Evolutionary conservation across 2,329 filamentous ascomycete species (phyloP).

Genomic region (Apiospora kogelbergensis): DNA sequence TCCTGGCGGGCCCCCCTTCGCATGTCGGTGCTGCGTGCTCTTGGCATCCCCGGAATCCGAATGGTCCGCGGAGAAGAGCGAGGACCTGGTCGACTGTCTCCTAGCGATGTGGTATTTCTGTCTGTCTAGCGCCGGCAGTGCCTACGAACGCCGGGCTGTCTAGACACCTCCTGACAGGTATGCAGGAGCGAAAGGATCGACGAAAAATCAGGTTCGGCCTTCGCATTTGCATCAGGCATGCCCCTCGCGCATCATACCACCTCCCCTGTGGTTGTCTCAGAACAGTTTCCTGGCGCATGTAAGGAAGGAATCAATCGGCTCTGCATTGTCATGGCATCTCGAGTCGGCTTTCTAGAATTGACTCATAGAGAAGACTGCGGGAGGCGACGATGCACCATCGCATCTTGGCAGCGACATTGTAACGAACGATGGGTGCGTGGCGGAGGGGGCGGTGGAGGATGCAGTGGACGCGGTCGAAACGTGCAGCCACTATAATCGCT

Average conservation of each 20-base stretch:
- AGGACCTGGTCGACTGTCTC: background rate
- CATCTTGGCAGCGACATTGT: too few relatives aligned
- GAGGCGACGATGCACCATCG: too few relatives aligned
- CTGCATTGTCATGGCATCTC: too few relatives aligned
- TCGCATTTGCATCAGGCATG: background rate
- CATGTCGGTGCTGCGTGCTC: background rate
- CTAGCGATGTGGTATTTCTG: background rate
- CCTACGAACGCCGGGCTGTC: background rate
- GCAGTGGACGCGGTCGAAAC: too few relatives aligned
- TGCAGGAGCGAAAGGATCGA: background rate
- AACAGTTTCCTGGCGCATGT: background rate
- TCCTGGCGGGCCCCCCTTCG: background rate
- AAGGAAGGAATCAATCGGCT: background rate
- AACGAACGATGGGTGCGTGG: too few relatives aligned
- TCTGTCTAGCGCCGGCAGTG: background rate
- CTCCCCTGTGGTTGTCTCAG: background rate
- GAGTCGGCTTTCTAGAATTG: too few relatives aligned
- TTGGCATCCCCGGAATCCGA: slow-evolving; percentile 1
- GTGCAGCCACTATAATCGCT: too few relatives aligned
- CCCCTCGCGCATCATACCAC: background rate
- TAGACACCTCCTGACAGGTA: background rate
- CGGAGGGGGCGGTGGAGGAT: too few relatives aligned
- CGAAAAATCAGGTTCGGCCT: background rate
- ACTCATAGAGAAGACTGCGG: too few relatives aligned
- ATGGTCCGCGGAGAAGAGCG: background rate